Conservation (phyloP, 306 rosid genomes). For the Boehmeria nivea region DNA sequence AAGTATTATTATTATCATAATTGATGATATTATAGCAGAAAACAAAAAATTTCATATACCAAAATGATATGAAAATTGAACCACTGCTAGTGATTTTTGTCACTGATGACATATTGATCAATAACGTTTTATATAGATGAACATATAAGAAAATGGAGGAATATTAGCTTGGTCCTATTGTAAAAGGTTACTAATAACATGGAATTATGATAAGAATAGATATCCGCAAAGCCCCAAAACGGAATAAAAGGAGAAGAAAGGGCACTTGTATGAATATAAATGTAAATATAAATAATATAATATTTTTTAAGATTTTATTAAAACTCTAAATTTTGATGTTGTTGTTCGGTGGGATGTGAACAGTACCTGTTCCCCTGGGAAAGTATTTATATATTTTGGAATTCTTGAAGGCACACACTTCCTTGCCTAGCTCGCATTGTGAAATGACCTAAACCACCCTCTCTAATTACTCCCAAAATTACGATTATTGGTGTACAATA, state of each 20-base stretch:
- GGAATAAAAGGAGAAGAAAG: neutral
- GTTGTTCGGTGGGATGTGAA: neutral
- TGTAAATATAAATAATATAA: no score
- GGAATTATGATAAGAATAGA: constrained; percentile 7
- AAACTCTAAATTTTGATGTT: constrained; percentile 1
- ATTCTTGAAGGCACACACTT: constrained; percentile 10
- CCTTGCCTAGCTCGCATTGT: neutral
- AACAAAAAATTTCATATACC: no score
- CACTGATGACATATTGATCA: no score
- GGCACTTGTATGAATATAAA: neutral
- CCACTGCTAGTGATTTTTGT: no score
- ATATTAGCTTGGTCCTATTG: no score
- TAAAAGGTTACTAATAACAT: neutral
- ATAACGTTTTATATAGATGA: no score
- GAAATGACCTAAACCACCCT: neutral
- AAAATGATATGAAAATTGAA: no score
- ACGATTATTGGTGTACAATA: neutral
- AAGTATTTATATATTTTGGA: neutral
- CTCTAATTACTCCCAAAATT: neutral
- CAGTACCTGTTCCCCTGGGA: neutral
- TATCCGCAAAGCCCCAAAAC: neutral
- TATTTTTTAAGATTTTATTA: neutral
- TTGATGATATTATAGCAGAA: no score
- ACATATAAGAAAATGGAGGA: no score
- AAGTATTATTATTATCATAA: no score